Evolutionary conservation across 73 alveolate species (phyloP), one percentile per base, ranked within the genome.

Genomic region (Paramecium caudatum): DNA sequence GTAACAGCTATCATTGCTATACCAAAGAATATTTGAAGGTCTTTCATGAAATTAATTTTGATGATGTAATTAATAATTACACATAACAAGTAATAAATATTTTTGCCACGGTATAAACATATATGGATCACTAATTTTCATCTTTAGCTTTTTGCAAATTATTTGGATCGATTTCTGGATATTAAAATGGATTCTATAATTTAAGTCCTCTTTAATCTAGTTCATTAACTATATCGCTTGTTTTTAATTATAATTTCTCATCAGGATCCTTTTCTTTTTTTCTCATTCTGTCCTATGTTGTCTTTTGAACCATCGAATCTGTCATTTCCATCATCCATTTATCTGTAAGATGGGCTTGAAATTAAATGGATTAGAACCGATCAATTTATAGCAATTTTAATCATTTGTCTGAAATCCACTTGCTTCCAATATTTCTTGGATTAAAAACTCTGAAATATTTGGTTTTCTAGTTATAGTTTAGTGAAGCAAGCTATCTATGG

Each of bases 261-360:
- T 55, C 80, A 23, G 80, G 80, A 15, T 55, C 80, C 7, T 55
- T 55, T 27, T 55, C 80, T 5, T 55, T 55, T 55, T 55, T 55
- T 23, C 80, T 55, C 46, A 55, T 55, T 23, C 46, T 55, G n/a
- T 55, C 80, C 30, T 55, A 55, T 37, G 30, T 55, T 55, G 30
- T 27, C 30, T 55, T 55, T 23, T 17, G 30, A 55, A 55, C 80
- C 80, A 55, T 55, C 23, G 80, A 55, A 55, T 55, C 80, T 55
- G 80, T 55, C 80, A 55, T 55, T 55, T 55, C 80, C 27, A 55
- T 55, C 80, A 55, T 55, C 80, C 80, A 55, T 55, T 55, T 55
- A 55, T 55, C 80, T 27, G 80, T 55, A 27, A 55, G 80, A 55
- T 55, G 80, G 16, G 80, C 80, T 55, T 55, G 23, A 55, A 55